Evolutionary conservation across 1,284 basidiomycete species (phyloP).

Genomic region (Cronartium quercuum): DNA sequence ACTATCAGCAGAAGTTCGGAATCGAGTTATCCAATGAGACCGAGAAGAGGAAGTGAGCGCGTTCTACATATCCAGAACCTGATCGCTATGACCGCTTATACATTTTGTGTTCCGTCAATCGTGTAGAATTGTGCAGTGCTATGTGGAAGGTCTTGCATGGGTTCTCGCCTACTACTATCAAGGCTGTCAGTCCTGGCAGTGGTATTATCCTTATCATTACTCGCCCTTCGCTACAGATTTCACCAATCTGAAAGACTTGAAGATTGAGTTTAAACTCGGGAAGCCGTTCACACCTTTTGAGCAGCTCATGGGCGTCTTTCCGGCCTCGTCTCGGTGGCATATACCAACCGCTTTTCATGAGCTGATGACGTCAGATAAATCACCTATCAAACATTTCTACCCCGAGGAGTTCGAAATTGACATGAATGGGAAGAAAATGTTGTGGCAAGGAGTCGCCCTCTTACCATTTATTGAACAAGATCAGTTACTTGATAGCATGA

Average conservation of each 20-base stretch:
- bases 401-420: slow-evolving; percentile 84
- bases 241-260: slow-evolving; percentile 66
- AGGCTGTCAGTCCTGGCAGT: slow-evolving; percentile 50
- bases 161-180: slow-evolving; percentile 50
- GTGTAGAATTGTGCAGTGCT: slow-evolving; percentile 63
- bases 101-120: slow-evolving; percentile 41
- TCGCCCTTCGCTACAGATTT: slow-evolving; percentile 68
- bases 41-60: slow-evolving; percentile 68
- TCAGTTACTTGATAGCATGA: slow-evolving; percentile 75
- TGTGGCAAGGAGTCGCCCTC: slow-evolving; percentile 98
- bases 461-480: slow-evolving; percentile 94
- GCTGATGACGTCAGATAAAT: slow-evolving; percentile 77
- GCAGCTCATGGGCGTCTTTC: slow-evolving; percentile 97
- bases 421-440: slow-evolving; percentile 94
- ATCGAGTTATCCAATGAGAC: slow-evolving; percentile 65
- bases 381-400: slow-evolving; percentile 91
- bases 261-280: slow-evolving; percentile 78
- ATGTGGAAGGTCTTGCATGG: slow-evolving; percentile 50
- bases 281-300: slow-evolving; percentile 89
- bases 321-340: slow-evolving; percentile 76
- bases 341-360: slow-evolving; percentile 84
- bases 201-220: slow-evolving; percentile 51
- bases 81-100: slow-evolving; percentile 29
- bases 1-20: slow-evolving; percentile 91
- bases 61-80: slow-evolving; percentile 51